These are phyloP conservation scores for Bertia moriformis DNA, from an alignment of 2,329 filamentous ascomycete species.

Conservation along the genomic window DNA sequence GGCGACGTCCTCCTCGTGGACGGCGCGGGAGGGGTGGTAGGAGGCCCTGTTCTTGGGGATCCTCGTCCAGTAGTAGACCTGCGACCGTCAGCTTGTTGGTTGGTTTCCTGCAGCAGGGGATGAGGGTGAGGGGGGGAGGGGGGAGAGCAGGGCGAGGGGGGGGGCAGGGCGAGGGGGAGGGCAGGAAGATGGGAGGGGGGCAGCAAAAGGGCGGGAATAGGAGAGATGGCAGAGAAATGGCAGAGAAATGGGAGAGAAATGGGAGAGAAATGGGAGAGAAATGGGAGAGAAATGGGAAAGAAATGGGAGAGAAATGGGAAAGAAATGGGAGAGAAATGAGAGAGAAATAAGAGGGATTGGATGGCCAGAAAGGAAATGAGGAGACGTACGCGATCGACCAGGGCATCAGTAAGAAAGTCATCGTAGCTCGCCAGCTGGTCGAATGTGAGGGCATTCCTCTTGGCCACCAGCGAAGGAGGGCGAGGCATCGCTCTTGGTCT, in stretches of 20 bases:
- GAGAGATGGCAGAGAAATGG: not conserved
- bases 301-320: too few relatives aligned
- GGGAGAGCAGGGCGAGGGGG: too few relatives aligned
- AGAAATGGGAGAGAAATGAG: too few relatives aligned
- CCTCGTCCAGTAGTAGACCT: constrained; percentile 93
- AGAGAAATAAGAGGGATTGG: too few relatives aligned
- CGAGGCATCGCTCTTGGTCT: constrained; percentile 21
- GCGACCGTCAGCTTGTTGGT: too few relatives aligned
- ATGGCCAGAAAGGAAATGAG: constrained; percentile 1
- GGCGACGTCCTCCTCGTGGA: constrained; percentile 49
- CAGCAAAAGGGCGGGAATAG: not conserved
- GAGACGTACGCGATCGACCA: constrained; percentile 76
- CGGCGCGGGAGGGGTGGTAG: constrained; percentile 70
- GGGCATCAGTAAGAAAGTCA: constrained; percentile 84
- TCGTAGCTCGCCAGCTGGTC: constrained; percentile 84
- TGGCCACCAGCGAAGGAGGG: constrained; percentile 27
- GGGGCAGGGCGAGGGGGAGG: too few relatives aligned
- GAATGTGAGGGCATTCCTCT: constrained; percentile 66
- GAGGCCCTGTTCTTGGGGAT: constrained; percentile 87
- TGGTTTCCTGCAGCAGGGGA: too few relatives aligned
- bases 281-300: too few relatives aligned
- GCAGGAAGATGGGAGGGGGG: too few relatives aligned
- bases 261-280: too few relatives aligned
- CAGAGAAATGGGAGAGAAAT: too few relatives aligned
- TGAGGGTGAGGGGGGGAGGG: too few relatives aligned